A percentile compares a stretch with the other conserved stretches of the same genome.
Conservation (phyloP, 2,329 filamentous ascomycete species). For the Rosellinia necatrix region DNA sequence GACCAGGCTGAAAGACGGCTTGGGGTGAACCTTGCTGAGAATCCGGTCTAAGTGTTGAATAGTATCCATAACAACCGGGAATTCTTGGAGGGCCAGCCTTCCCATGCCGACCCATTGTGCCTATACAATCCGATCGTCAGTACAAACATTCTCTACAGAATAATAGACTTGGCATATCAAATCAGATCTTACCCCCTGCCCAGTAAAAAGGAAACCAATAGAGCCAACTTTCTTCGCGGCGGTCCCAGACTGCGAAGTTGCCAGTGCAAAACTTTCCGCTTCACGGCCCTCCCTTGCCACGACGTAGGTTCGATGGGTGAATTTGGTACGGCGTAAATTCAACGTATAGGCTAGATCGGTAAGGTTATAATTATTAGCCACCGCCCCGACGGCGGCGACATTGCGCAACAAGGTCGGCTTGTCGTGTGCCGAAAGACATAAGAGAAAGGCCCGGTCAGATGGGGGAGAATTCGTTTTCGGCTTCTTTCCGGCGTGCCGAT, state of each 20-base stretch:
- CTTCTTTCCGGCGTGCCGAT: constrained; percentile 27
- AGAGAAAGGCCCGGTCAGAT: constrained; percentile 18
- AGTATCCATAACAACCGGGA: constrained; percentile 14
- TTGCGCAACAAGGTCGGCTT: constrained; percentile 29
- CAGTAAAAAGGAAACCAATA: constrained; percentile 35
- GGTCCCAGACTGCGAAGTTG: not conserved
- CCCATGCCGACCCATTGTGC: constrained; percentile 41
- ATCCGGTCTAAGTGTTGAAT: constrained; percentile 24
- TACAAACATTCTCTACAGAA: not conserved
- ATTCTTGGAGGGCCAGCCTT: constrained; percentile 21
- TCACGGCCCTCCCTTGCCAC: constrained; percentile 21
- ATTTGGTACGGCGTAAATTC: constrained; percentile 22
- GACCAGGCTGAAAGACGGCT: constrained; percentile 22
- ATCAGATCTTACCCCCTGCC: constrained; percentile 31
- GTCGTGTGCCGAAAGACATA: constrained; percentile 32
- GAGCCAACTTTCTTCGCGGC: constrained; percentile 3
- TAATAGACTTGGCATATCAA: not conserved
- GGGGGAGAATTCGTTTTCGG: not conserved
- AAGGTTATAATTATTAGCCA: constrained; percentile 28
- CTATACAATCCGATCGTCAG: not conserved
- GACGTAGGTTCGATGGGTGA: constrained; percentile 18
- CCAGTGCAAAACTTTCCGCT: constrained; percentile 11
- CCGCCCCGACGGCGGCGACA: constrained; percentile 25
- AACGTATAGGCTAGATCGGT: constrained; percentile 32
- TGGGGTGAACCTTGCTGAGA: constrained; percentile 20